A percentile compares a stretch with the other conserved stretches of the same genome.
Evolutionary conservation across 129 eudicot genomes (phyloP).

Genomic region (Lactuca saligna): DNA sequence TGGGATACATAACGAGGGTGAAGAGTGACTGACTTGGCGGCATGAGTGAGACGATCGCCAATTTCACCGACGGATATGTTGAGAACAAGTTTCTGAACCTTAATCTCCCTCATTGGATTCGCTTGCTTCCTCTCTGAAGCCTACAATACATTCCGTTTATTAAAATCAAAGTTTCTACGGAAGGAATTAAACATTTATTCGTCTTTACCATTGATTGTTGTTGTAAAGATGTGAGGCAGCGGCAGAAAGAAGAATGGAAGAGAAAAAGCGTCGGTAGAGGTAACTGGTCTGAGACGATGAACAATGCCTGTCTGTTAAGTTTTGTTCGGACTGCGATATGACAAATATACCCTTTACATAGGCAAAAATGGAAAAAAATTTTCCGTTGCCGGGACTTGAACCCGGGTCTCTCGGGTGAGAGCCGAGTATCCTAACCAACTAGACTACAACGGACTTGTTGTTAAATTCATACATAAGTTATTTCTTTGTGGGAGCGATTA

Average conservation of each 20-base stretch:
- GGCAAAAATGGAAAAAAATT: not conserved
- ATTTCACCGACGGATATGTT: slow-evolving; percentile 90
- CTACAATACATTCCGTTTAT: slow-evolving; percentile 24
- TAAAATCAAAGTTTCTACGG: too few relatives aligned
- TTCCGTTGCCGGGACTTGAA: slow-evolving; percentile 99
- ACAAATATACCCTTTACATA: too few relatives aligned
- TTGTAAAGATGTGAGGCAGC: too few relatives aligned
- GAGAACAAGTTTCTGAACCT: slow-evolving; percentile 87
- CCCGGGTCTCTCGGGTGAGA: slow-evolving; percentile 99
- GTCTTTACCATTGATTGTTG: too few relatives aligned
- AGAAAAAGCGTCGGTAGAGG: too few relatives aligned
- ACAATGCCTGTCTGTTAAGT: too few relatives aligned
- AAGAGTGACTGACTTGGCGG: slow-evolving; percentile 47
- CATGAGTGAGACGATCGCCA: slow-evolving; percentile 85
- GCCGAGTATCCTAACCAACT: slow-evolving; percentile 98
- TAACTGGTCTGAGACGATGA: too few relatives aligned
- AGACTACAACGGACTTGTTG: slow-evolving; percentile 81
- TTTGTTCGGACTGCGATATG: too few relatives aligned
- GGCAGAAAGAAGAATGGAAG: too few relatives aligned
- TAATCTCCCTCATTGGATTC: slow-evolving; percentile 87
- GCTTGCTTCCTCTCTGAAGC: slow-evolving; percentile 76
- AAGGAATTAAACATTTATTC: too few relatives aligned
- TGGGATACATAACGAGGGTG: slow-evolving; percentile 8
- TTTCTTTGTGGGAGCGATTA: too few relatives aligned
- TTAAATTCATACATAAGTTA: too few relatives aligned